Base-by-base conservation (phyloP, 2,329 filamentous ascomycete genomes). In the Phaeosphaeria sp. region DNA sequence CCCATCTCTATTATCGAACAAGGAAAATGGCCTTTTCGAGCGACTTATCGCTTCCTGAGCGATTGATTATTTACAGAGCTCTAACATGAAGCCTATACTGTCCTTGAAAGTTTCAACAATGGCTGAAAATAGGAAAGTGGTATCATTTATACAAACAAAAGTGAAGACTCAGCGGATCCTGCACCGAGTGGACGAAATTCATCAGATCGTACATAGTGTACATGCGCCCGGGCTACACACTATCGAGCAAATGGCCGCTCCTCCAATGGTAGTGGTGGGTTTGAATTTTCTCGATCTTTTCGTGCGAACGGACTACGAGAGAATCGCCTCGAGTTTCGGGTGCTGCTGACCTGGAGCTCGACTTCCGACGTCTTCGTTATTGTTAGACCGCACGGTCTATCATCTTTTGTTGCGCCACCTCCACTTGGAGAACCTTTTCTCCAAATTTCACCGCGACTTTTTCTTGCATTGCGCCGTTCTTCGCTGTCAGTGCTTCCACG, bases 311-410 rank as follows among this genome's bases (percentile, higher is more conserved):
- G 30, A 36, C 30, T 36, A 11, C 30, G 30, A 11, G 30, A 36
- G 13, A 36, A 36, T 36, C 30, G 30, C 13, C 13, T 36, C 30
- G 30, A 36, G 13, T 11, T 36, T 36, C 30, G 30, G 6, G 42
- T 18, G 42, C 18, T 20, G 18, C 42, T 63, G 20, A 58, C 59
- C 10, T 64, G 58, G 1, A 66, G 44, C 25, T 68, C 54, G 17
- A 68, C 44, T 25, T 68, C 65, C 7, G 61, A 63, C 0, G 62
- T 67, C 50, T 58, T 52, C 1, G 64, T 69, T 18, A 68, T 69
- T 1, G 64, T 64, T 62, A 69, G 64, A n/a, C 64, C 64, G 5
- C 58, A 42, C 20, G 52, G 51, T 11, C 50, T 22, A 25, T 47
- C 46, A 1, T 52, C 42, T 44, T 22, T 10, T 22, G 42, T 10